Evolutionary conservation across 441 rosid species (phyloP).

Genomic region (Metrosideros polymorpha): DNA sequence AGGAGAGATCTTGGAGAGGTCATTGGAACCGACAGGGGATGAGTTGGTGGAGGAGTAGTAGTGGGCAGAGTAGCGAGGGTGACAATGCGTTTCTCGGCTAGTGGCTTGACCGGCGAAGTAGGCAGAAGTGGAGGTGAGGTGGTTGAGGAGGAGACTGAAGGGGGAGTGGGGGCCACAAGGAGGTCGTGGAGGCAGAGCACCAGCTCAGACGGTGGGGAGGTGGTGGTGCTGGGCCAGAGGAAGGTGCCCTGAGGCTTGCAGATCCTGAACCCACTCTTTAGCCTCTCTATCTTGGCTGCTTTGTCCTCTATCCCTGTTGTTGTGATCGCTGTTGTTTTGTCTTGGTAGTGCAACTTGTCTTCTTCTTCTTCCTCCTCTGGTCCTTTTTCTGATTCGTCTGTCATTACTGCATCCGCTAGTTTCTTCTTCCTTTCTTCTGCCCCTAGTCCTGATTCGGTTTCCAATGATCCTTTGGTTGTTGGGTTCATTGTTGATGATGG

Average conservation of each 20-base stretch:
- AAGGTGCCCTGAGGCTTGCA: slow-evolving; percentile 77
- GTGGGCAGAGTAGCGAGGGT: slow-evolving; percentile 12
- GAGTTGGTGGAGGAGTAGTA: not conserved
- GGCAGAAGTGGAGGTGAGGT: slow-evolving; percentile 11
- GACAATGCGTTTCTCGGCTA: slow-evolving; percentile 35
- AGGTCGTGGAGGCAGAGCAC: slow-evolving; percentile 21
- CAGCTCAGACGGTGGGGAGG: slow-evolving; percentile 6
- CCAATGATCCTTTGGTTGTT: slow-evolving; percentile 2
- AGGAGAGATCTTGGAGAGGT: slow-evolving; percentile 4
- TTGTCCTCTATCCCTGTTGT: slow-evolving; percentile 21
- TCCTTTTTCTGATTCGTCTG: not conserved
- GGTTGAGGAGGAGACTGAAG: slow-evolving; percentile 29
- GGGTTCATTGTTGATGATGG: slow-evolving; percentile 1
- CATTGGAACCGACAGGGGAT: not conserved
- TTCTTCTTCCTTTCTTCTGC: slow-evolving; percentile 3
- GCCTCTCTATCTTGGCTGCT: slow-evolving; percentile 49
- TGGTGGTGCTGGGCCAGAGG: slow-evolving; percentile 60
- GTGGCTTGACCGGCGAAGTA: slow-evolving; percentile 41
- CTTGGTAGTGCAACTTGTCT: not conserved
- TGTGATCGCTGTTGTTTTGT: not conserved
- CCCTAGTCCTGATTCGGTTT: slow-evolving; percentile 3
- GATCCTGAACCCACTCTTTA: slow-evolving; percentile 69
- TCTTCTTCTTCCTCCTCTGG: slow-evolving; percentile 1
- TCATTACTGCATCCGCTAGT: not conserved
- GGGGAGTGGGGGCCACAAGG: slow-evolving; percentile 29